Conservation (phyloP, 2,329 filamentous ascomycete genomes). For the Didymella pinodella region DNA sequence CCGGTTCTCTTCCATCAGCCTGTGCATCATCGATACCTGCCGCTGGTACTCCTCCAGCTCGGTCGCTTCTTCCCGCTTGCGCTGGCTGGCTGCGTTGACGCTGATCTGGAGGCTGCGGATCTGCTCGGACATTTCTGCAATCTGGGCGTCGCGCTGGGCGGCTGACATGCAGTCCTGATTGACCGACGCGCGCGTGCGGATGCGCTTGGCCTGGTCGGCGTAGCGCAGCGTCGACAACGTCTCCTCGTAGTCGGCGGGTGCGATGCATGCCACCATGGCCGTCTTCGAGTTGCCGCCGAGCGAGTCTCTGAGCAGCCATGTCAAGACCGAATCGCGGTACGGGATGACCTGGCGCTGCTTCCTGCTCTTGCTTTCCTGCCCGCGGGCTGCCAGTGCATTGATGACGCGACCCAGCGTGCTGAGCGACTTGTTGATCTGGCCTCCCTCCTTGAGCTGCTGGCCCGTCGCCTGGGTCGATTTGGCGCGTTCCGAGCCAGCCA, state of each 20-base stretch:
- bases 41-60: slow-evolving; percentile 93
- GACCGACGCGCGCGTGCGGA: slow-evolving; percentile 90
- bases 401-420: slow-evolving; percentile 96
- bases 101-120: slow-evolving; percentile 85
- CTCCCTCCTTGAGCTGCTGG: slow-evolving; percentile 87
- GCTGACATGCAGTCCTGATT: slow-evolving; percentile 95
- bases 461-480: slow-evolving; percentile 96
- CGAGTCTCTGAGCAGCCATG: slow-evolving; percentile 92
- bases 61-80: slow-evolving; percentile 82
- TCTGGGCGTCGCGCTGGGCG: slow-evolving; percentile 93
- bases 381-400: slow-evolving; percentile 81
- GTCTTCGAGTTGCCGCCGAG: slow-evolving; percentile 97
- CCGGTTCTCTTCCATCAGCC: slow-evolving; percentile 92
- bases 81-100: slow-evolving; percentile 64
- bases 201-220: slow-evolving; percentile 96
- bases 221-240: slow-evolving; percentile 95
- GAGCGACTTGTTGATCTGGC: slow-evolving; percentile 98
- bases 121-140: slow-evolving; percentile 92
- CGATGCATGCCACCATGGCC: slow-evolving; percentile 98
- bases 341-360: slow-evolving; percentile 75
- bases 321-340: slow-evolving; percentile 86
- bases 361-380: slow-evolving; percentile 49
- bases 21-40: slow-evolving; percentile 87
- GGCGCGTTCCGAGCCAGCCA: slow-evolving; percentile 92
- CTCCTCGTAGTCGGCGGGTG: slow-evolving; percentile 95